Evolutionary conservation across 805 yeast genomes (phyloP), one percentile per base, ranked within the genome.

Genomic region (Sungouiella thailandica): DNA sequence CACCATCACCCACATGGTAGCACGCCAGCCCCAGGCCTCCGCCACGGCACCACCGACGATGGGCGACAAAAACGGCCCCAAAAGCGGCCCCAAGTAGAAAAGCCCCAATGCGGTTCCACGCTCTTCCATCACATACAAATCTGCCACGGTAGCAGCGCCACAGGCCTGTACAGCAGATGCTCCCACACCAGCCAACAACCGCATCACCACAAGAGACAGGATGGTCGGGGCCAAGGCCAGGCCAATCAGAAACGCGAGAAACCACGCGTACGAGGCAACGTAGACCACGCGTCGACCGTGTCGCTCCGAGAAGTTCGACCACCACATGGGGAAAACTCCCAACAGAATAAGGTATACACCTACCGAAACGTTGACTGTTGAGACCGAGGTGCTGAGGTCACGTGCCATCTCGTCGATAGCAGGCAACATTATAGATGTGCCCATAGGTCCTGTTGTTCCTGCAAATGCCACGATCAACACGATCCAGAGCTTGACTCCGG

Each of bases 141-240:
- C 96, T 14, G 84, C 72, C 13, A 86, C 79, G 1, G 95, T 83
- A 2, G 95, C 96, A 0, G 95, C 95, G 4, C 95, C 95, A 18
- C 86, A 86, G 13, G 89, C 75, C 53, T 87, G 95, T 0, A 87
- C 95, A 3, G 49, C 40, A 26, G 87, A 76, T 1, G 93, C 93
- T 1, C 89, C 81, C 39, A 81, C 74, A 0, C 87, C 95, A 34
- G 95, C 95, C 28, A 82, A 67, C 1, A 86, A 56, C 46, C 96
- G 67, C 35, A 86, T 72, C 2, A 74, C 77, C 43, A 85, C 82
- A 30, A 87, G 69, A 34, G 78, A 64, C 1, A 69, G 68, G 20
- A 86, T 78, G 35, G 60, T 67, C 2, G 78, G 80, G 0, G 87
- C 65, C 17, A 81, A 57, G 0, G 94, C 78, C 47, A 84, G 72